Conservation (phyloP, 306 rosid genomes). For the Glycyrrhiza uralensis region DNA sequence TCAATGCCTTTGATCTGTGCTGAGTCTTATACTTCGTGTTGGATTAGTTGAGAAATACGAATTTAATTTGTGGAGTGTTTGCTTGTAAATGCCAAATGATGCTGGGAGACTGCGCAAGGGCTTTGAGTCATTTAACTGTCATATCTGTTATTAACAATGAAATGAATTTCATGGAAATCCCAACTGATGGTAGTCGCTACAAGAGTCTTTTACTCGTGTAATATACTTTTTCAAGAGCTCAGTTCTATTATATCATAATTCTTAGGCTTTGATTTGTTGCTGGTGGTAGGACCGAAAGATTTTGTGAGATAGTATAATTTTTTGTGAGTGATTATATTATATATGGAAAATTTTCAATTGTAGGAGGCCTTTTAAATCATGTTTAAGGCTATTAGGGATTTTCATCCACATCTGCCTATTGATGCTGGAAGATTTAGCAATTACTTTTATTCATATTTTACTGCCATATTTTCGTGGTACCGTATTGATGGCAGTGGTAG, state of each 20-base stretch:
- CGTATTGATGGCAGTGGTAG: not conserved
- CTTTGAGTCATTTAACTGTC: slow-evolving; percentile 41
- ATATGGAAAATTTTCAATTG: not conserved
- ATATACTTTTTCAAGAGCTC: not conserved
- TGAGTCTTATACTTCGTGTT: not conserved
- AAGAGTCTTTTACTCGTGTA: not conserved
- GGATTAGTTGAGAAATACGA: not conserved
- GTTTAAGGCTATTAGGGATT: not conserved
- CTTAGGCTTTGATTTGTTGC: not conserved
- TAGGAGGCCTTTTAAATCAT: not conserved
- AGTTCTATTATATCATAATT: not conserved
- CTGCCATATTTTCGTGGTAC: not conserved
- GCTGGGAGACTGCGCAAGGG: slow-evolving; percentile 59
- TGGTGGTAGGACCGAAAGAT: not conserved
- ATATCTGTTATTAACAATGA: slow-evolving; percentile 31
- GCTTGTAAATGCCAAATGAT: slow-evolving; percentile 40
- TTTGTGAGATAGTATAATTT: not conserved
- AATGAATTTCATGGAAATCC: slow-evolving; percentile 35
- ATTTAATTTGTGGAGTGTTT: not conserved
- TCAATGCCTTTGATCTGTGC: not conserved
- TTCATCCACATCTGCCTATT: not conserved
- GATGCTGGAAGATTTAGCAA: not conserved
- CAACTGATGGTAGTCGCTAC: slow-evolving; percentile 49
- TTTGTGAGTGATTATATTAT: not conserved
- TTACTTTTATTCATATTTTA: not conserved